These are phyloP conservation scores for Syzygium malaccense DNA, from an alignment of 441 rosid species.

Conservation along the genomic window DNA sequence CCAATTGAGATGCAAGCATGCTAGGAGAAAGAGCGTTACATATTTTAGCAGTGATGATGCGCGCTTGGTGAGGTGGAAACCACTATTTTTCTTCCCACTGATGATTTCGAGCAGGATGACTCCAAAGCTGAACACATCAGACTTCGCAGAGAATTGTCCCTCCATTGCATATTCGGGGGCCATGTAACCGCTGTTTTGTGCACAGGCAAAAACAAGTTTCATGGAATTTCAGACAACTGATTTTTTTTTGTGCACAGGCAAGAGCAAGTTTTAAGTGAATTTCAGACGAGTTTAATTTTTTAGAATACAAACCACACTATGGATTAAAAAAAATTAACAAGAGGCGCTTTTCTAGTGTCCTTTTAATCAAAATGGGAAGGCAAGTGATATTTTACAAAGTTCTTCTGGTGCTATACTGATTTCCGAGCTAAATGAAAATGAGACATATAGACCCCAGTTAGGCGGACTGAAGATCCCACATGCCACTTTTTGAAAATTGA, in stretches of 20 bases:
- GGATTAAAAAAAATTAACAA: background rate
- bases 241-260: background rate
- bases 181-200: background rate
- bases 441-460: background rate
- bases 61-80: background rate
- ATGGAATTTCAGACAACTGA: background rate
- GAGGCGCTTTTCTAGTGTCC: background rate
- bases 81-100: background rate
- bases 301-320: background rate
- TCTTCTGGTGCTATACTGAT: background rate
- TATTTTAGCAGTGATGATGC: background rate
- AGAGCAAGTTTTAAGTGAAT: background rate
- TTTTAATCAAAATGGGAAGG: background rate
- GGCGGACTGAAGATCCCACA: background rate
- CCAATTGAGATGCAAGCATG: background rate
- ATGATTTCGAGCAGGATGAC: background rate
- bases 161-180: background rate
- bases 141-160: background rate
- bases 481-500: background rate
- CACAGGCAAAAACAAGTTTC: background rate
- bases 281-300: background rate
- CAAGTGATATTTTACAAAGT: background rate
- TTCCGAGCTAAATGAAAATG: background rate
- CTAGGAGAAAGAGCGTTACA: background rate
- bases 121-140: background rate